Percentiles rank a stretch among this genome's conserved stretches.
Evolutionary conservation across 106 monocot species (phyloP).

Genomic region (Amphibolis antarctica): DNA sequence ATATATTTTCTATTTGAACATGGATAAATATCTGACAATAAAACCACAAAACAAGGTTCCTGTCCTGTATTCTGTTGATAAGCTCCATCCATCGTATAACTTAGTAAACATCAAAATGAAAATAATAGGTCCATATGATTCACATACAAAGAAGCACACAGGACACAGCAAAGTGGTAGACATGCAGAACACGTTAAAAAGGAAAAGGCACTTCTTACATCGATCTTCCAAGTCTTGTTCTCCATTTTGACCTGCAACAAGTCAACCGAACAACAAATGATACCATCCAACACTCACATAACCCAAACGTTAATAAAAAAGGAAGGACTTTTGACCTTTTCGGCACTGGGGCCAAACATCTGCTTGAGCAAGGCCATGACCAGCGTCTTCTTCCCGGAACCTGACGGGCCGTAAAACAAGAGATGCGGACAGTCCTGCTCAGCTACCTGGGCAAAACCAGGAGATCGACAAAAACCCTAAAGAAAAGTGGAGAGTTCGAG

Average conservation of each 20-base stretch:
- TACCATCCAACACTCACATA: not conserved
- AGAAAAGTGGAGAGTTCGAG: not conserved
- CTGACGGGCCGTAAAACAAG: constrained; percentile 88
- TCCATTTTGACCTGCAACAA: constrained; percentile 83
- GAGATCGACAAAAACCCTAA: constrained; percentile 3
- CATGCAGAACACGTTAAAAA: not conserved
- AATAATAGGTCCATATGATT: too few relatives aligned
- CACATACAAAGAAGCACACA: too few relatives aligned
- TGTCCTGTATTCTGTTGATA: too few relatives aligned
- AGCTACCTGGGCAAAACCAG: constrained; percentile 38
- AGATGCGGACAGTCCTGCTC: constrained; percentile 96
- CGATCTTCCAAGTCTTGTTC: constrained; percentile 91
- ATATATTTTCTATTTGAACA: too few relatives aligned
- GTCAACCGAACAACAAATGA: not conserved
- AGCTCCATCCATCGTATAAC: too few relatives aligned
- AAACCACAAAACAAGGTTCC: too few relatives aligned
- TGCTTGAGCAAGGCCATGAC: constrained; percentile 86
- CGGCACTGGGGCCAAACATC: constrained; percentile 77
- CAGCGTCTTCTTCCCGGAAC: constrained; percentile 94
- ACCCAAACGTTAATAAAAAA: constrained; percentile 2
- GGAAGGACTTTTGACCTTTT: constrained; percentile 40
- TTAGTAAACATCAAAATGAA: too few relatives aligned
- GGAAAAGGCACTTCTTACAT: constrained; percentile 33
- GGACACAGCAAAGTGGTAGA: too few relatives aligned
- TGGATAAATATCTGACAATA: too few relatives aligned